Evolutionary conservation across 306 rosid species (phyloP).

Genomic region (Carpinus viminea): DNA sequence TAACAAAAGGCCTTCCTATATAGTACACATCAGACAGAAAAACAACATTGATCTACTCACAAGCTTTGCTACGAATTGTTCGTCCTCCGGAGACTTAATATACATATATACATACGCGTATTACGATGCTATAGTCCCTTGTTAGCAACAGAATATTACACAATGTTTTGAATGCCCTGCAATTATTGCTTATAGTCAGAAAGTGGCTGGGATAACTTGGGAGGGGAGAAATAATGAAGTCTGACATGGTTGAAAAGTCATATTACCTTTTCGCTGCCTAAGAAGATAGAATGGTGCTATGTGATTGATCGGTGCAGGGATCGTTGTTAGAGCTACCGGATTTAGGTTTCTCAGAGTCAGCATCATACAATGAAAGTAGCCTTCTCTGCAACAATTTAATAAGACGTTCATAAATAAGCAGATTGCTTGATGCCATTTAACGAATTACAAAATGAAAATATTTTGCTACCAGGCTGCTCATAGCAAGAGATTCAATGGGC

Average conservation of each 20-base stretch:
- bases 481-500: neutral
- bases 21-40: conserved; percentile 22
- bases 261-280: conserved; percentile 31
- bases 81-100: neutral
- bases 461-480: neutral
- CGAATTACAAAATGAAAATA: neutral
- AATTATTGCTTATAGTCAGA: neutral
- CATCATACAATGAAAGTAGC: conserved; percentile 57
- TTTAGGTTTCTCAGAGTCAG: conserved; percentile 41
- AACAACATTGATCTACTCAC: conserved; percentile 20
- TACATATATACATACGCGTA: conserved; percentile 19
- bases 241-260: neutral
- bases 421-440: neutral
- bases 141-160: neutral
- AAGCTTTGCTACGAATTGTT: neutral
- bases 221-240: neutral
- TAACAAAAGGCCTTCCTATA: conserved; percentile 17
- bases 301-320: conserved; percentile 39
- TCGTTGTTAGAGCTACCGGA: conserved; percentile 29
- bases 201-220: neutral
- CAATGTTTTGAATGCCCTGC: neutral
- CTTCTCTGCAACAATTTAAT: conserved; percentile 47
- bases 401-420: neutral
- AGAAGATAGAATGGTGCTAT: conserved; percentile 59
- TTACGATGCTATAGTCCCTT: neutral